Percentiles rank a stretch among this genome's conserved stretches.
These are phyloP conservation scores for Magnaporthiopsis incrustans DNA, from an alignment of 2,329 filamentous ascomycete species.

Conservation along the genomic window DNA sequence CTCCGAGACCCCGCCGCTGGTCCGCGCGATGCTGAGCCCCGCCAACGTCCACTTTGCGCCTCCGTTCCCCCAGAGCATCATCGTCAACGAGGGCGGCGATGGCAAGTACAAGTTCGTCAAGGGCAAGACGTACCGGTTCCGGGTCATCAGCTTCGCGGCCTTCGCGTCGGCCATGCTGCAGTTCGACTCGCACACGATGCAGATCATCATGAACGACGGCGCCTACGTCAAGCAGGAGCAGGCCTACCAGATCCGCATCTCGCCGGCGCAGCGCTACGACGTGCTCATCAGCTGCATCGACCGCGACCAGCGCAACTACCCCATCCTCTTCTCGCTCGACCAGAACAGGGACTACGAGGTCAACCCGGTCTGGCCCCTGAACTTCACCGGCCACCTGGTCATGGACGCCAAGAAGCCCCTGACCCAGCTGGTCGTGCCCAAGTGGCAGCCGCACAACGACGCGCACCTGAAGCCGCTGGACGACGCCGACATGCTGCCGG, in stretches of 20 bases:
- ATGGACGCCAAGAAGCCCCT: constrained; percentile 24
- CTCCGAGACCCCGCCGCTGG: constrained; percentile 26
- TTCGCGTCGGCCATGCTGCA: constrained; percentile 34
- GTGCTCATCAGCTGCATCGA: constrained; percentile 27
- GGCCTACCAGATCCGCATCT: constrained; percentile 30
- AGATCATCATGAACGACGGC: constrained; percentile 35
- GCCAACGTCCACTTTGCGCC: constrained; percentile 31
- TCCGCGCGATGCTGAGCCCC: constrained; percentile 30
- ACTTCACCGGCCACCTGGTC: constrained; percentile 36
- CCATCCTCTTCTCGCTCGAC: constrained; percentile 35
- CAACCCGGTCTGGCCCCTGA: constrained; percentile 25
- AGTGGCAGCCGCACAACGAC: constrained; percentile 53
- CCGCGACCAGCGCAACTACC: constrained; percentile 30
- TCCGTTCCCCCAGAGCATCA: constrained; percentile 30
- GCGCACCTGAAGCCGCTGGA: constrained; percentile 50
- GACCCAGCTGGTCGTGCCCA: constrained; percentile 22
- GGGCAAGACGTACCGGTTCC: constrained; percentile 38
- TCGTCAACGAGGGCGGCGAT: constrained; percentile 34
- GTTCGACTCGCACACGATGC: constrained; percentile 35
- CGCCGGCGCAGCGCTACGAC: constrained; percentile 38
- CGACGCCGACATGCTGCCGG: constrained; percentile 11
- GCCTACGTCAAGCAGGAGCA: constrained; percentile 28
- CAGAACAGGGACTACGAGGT: constrained; percentile 33
- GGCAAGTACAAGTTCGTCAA: constrained; percentile 28
- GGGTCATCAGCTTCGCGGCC: constrained; percentile 38